These are phyloP conservation scores for Musa acuminata DNA, from an alignment of 176 grass and related monocot species.

Conservation along the genomic window DNA sequence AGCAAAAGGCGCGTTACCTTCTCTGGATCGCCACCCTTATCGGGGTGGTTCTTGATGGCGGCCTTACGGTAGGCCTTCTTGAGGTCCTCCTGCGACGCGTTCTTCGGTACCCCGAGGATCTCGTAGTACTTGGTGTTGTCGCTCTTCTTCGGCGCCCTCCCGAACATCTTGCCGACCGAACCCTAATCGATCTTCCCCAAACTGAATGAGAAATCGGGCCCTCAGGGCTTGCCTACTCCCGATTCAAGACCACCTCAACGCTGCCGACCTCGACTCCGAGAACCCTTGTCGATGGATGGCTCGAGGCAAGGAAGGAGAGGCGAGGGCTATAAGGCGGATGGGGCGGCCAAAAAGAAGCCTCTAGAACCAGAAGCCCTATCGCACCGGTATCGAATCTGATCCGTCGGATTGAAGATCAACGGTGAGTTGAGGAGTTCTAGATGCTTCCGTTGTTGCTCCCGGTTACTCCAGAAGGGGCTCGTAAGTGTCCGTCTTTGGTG, in stretches of 20 bases:
- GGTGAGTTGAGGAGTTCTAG: too few relatives aligned
- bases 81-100: slow-evolving; percentile 86
- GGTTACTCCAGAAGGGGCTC: background rate
- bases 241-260: background rate
- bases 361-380: too few relatives aligned
- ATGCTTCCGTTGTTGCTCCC: too few relatives aligned
- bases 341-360: background rate
- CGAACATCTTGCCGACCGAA: slow-evolving; percentile 60
- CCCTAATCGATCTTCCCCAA: background rate
- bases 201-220: too few relatives aligned
- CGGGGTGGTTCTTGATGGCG: slow-evolving; percentile 98
- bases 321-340: too few relatives aligned
- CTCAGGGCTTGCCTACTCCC: too few relatives aligned
- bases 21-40: slow-evolving; percentile 96
- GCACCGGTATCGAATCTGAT: too few relatives aligned
- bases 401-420: too few relatives aligned
- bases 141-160: slow-evolving; percentile 91
- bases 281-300: too few relatives aligned
- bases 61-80: slow-evolving; percentile 99
- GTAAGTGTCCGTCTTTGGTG: background rate
- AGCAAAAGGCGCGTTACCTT: too few relatives aligned
- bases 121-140: slow-evolving; percentile 97
- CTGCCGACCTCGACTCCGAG: background rate
- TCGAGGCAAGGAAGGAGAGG: too few relatives aligned
- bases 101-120: slow-evolving; percentile 88